These are phyloP conservation scores for Sarcomyxa edulis DNA, from an alignment of 768 basidiomycete genomes.

Conservation along the genomic window DNA sequence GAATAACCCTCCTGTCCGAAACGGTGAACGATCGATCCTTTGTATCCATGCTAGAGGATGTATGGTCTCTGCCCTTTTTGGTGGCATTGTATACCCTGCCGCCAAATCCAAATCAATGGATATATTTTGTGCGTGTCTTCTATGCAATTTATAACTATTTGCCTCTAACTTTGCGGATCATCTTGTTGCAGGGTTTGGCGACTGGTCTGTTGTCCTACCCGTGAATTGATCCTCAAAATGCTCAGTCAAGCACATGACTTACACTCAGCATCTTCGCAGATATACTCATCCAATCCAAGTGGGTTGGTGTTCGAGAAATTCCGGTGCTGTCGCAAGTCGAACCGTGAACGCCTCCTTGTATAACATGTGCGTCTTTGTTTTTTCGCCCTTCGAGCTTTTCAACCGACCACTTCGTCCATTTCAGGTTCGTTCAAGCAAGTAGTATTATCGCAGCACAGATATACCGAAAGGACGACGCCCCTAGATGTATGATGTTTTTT, in stretches of 20 bases:
- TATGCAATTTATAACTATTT: not conserved
- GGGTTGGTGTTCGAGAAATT: conserved; percentile 56
- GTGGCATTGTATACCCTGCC: conserved; percentile 49
- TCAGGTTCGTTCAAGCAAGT: conserved; percentile 37
- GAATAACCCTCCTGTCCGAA: conserved; percentile 46
- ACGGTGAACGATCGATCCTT: conserved; percentile 47
- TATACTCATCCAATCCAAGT: conserved; percentile 43
- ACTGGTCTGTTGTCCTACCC: conserved; percentile 42
- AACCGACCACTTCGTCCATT: conserved; percentile 8
- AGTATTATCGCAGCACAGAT: conserved; percentile 47
- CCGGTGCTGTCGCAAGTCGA: conserved; percentile 53
- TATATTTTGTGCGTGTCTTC: conserved; percentile 38
- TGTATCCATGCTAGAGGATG: conserved; percentile 45
- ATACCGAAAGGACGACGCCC: conserved; percentile 53
- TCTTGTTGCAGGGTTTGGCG: conserved; percentile 32
- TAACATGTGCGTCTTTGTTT: conserved; percentile 35
- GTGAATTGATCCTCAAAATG: conserved; percentile 17
- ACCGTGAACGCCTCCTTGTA: conserved; percentile 58
- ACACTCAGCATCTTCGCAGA: no score
- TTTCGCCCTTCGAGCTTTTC: not conserved
- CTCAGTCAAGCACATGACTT: not conserved
- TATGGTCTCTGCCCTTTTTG: conserved; percentile 61
- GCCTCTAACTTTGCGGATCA: not conserved
- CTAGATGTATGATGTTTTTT: conserved; percentile 34
- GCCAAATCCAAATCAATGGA: conserved; percentile 44